phyloP scores from a whole-genome alignment of 805 yeast species.

The Candida tallmaniae region DNA sequence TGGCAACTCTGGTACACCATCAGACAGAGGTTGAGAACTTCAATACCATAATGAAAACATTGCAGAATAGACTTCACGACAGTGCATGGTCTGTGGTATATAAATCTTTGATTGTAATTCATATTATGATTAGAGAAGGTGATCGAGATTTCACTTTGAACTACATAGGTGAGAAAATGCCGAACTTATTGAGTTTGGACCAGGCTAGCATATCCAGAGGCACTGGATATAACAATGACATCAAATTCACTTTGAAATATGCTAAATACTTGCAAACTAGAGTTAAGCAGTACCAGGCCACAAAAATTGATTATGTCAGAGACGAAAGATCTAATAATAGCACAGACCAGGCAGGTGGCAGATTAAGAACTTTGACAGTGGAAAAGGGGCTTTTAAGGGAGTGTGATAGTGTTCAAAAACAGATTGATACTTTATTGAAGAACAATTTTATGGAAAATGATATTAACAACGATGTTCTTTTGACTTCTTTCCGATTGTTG shows the following conservation, averaged over 20 bases:
- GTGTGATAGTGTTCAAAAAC: conserved; percentile 78
- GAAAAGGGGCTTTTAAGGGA: conserved; percentile 81
- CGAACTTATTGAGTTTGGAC: conserved; percentile 45
- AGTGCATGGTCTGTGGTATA: conserved; percentile 88
- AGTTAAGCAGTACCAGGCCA: conserved; percentile 61
- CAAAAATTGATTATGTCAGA: conserved; percentile 73
- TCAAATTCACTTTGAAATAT: conserved; percentile 59
- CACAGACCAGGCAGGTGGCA: conserved; percentile 48
- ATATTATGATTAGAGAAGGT: conserved; percentile 91
- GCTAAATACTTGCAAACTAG: conserved; percentile 65
- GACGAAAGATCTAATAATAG: conserved; percentile 50
- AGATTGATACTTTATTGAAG: conserved; percentile 68
- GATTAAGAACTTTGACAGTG: conserved; percentile 60
- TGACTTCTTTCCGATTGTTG: conserved; percentile 80
- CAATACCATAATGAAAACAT: conserved; percentile 60
- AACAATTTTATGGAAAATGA: conserved; percentile 78
- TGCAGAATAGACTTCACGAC: conserved; percentile 63
- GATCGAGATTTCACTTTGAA: conserved; percentile 68
- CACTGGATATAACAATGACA: conserved; percentile 35
- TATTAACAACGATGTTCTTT: conserved; percentile 74
- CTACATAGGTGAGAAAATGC: conserved; percentile 46
- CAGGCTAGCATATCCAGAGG: conserved; percentile 34
- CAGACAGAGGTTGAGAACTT: conserved; percentile 47
- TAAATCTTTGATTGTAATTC: conserved; percentile 79
- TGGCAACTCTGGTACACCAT: conserved; percentile 55